Base-by-base conservation (phyloP, 106 monocot species). In the Amphibolis antarctica region DNA sequence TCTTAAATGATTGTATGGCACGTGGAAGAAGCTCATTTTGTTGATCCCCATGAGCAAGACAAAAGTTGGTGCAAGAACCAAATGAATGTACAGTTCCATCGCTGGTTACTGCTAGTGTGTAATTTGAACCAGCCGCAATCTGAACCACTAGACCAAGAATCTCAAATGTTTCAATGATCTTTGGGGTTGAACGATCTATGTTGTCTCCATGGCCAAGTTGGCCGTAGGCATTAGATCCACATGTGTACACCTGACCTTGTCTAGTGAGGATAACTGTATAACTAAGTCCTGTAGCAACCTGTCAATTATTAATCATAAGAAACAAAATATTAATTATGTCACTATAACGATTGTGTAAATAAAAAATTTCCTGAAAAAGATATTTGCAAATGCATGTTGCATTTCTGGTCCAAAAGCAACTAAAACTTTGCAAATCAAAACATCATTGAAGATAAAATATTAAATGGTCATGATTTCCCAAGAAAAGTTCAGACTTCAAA, bases 191-290 rank as follows among this genome's bases (percentile, higher is more conserved):
- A 47, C 83, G 69, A 66, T 96, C 94, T 9, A 79, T 28, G 25
- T 78, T 89, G 71, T 96, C 86, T 15, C 94, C 89, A 66, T 78
- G 86, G 48, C 94, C 94, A 75, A 96, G 94, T 55, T 96, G 94
- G 9, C 94, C 94, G 67, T 96, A 89, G 21, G 83, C 76, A 52
- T 96, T 96, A 49, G 74, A 84, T 28, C 94, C 94, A 65, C 94
- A 96, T 12, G 94, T 86, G 66, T 86, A 89, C 29, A 96, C 86
- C 23, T 80, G 58, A 14, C 94, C 89, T 55, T 83, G 47, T n/a
- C 36, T 72, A 47, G 89, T 80, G 53, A 96, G 79, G 27, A 96
- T 69, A 30, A 80, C 79, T 46, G 94, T 96, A 62, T 83, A 96
- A 69, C 81, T 89, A 44, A 89, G 79, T 12, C 94, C 94, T 59